Percentiles rank a stretch among this genome's conserved stretches.
Evolutionary conservation across 148 eudicot species (phyloP).

Genomic region (Amaranthus hypochondriacus): DNA sequence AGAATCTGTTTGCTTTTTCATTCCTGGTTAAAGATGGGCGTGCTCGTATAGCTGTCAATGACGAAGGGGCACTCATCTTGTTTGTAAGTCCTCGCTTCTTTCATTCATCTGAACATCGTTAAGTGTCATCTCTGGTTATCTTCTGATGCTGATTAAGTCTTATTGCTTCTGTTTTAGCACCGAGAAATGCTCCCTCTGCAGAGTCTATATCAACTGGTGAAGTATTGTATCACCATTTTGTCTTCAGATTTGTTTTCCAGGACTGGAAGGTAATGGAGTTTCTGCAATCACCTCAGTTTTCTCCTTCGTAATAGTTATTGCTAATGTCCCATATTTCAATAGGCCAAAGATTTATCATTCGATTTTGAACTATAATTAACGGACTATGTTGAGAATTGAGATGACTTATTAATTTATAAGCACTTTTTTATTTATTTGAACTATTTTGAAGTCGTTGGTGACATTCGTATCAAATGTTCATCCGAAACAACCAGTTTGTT

Average conservation of each 20-base stretch:
- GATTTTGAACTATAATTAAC: not conserved
- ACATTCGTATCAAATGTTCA: no score
- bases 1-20: constrained; percentile 59
- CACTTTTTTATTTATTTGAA: no score
- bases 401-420: not conserved
- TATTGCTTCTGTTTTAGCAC: constrained; percentile 32
- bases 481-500: no score
- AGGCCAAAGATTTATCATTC: not conserved
- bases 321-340: no score
- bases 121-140: not conserved
- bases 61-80: constrained; percentile 37
- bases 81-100: constrained; percentile 32
- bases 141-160: not conserved
- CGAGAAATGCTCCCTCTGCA: constrained; percentile 45
- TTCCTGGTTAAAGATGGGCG: constrained; percentile 59
- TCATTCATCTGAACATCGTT: not conserved
- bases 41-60: constrained; percentile 32
- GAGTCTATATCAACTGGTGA: constrained; percentile 26
- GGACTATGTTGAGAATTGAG: no score
- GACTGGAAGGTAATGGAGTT: constrained; percentile 52
- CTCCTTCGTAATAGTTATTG: no score
- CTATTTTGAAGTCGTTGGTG: no score
- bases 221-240: constrained; percentile 38
- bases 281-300: not conserved
- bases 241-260: constrained; percentile 48